Evolutionary conservation across 2,329 filamentous ascomycete species (phyloP), one percentile per base, ranked within the genome.

Genomic region (Clarireedia paspali): DNA sequence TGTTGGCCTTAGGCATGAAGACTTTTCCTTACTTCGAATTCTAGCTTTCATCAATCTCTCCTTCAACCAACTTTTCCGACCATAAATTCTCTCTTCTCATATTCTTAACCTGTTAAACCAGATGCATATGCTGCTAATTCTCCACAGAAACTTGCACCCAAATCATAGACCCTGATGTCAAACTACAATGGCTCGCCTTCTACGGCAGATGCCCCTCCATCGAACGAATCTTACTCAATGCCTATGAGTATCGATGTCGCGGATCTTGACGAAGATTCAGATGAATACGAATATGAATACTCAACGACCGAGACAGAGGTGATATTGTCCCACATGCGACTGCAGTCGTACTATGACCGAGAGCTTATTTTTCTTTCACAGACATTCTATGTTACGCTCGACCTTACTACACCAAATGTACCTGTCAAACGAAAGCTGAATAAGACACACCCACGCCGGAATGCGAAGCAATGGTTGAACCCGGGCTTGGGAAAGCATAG

Each of bases 211-310:
- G 59, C 60, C 60, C 63, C 61, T 45, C 63, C 57, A 58, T 46
- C 55, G 45, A 39, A 60, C 47, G 24, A 40, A 38, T 26, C 30
- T 34, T 34, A 55, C 39, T 38, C 45, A 36, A 34, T 46, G 39
- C 26, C 54, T 48, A 60, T 58, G 47, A 36, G 44, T 39, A 45
- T 47, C 14, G 14, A 52, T 51, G 26, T 44, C 14, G 40, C 39
- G 30, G 17, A 47, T 14, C 45, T 23, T 59, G 47, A 53, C 9
- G 59, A 59, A 39, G 45, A 42, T 57, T 79, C 85, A 49, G 80
- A 83, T 14, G 81, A 84, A 50, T 86, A 81, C 81, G 83, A 86
- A 64, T 85, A 85, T 61, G 83, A 86, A 62, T 86, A 86, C 64
- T 85, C 83, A 0, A 70, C 73, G 2, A 83, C 80, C 0, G 82